Base-by-base conservation (phyloP, 1,284 basidiomycete species). In the Bjerkandera adusta region DNA sequence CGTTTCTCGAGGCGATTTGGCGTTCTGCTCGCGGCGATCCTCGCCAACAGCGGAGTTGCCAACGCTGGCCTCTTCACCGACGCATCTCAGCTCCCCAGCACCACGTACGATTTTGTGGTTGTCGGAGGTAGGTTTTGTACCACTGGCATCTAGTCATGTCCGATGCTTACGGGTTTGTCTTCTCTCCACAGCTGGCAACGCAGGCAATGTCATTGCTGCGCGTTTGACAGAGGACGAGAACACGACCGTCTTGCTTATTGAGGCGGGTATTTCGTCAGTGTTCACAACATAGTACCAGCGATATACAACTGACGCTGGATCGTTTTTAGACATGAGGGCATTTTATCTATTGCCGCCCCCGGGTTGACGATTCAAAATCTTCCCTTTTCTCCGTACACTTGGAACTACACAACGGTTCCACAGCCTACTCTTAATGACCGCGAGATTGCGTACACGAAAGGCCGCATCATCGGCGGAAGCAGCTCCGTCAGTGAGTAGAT, bases 81-180 rank as follows among this genome's bases (percentile, higher is more conserved):
- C 25, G 30, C 20, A 4, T n/a, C 12, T 13, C 41, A 43, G 30
- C 41, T 43, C 18, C 32, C 41, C 18, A 32, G 18, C 18, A 43
- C 8, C 11, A 25, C 32, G 5, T 43, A 22, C 24, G 54, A 56
- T 32, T 56, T 47, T 35, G 46, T 56, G 22, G 34, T 56, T 5
- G 50, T 56, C 24, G 54, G 54, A 27, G 54, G 54, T 54, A 27
- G 27, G 46, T 47, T 6, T 13, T 27, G 13, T 8, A 30, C 16
- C 22, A 20, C 27, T 21, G n/a, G n/a, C n/a, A n/a, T n/a, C n/a
- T n/a, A n/a, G n/a, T n/a, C n/a, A n/a, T n/a, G n/a, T n/a, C n/a
- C n/a, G n/a, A n/a, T n/a, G n/a, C n/a, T n/a, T n/a, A n/a, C n/a
- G n/a, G n/a, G n/a, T n/a, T n/a, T n/a, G n/a, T n/a, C n/a, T n/a